A percentile compares a stretch with the other conserved stretches of the same genome.
Conservation (phyloP, 2,329 filamentous ascomycete genomes). For the Penicillium sumatraense region DNA sequence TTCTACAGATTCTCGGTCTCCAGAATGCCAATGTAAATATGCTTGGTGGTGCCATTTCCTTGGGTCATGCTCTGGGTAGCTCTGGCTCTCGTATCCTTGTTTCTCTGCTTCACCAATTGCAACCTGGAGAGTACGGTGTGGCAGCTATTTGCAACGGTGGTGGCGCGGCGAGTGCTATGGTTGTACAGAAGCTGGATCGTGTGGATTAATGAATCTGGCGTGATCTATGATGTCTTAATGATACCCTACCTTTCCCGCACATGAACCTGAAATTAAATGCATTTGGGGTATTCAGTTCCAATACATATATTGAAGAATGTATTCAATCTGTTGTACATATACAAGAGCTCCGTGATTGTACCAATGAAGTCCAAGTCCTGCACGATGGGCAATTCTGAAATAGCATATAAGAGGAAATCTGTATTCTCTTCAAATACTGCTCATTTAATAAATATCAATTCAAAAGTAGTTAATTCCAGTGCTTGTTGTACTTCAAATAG, state of each 20-base stretch:
- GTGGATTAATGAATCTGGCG: conserved; percentile 38
- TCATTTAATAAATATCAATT: no score
- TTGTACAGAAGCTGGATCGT: conserved; percentile 78
- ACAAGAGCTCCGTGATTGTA: background rate
- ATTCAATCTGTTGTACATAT: background rate
- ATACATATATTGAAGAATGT: no score
- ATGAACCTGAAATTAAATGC: background rate
- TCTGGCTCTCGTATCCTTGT: conserved; percentile 90
- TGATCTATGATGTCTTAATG: conserved; percentile 5
- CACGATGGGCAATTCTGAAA: no score
- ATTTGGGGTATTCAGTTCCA: background rate
- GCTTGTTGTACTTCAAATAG: background rate
- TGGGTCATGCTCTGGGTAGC: conserved; percentile 91
- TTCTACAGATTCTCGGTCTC: conserved; percentile 73
- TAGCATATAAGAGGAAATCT: no score
- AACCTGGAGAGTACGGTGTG: conserved; percentile 90
- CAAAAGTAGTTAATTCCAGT: background rate
- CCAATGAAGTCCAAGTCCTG: no score
- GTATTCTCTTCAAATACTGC: no score
- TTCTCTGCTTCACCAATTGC: conserved; percentile 86
- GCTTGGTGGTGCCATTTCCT: conserved; percentile 85
- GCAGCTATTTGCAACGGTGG: conserved; percentile 98
- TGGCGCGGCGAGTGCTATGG: conserved; percentile 86
- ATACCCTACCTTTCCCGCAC: conserved; percentile 14
- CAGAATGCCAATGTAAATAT: conserved; percentile 81